These are phyloP conservation scores for Tilletiaria anomala DNA, from an alignment of 1,284 basidiomycete species.

Conservation along the genomic window DNA sequence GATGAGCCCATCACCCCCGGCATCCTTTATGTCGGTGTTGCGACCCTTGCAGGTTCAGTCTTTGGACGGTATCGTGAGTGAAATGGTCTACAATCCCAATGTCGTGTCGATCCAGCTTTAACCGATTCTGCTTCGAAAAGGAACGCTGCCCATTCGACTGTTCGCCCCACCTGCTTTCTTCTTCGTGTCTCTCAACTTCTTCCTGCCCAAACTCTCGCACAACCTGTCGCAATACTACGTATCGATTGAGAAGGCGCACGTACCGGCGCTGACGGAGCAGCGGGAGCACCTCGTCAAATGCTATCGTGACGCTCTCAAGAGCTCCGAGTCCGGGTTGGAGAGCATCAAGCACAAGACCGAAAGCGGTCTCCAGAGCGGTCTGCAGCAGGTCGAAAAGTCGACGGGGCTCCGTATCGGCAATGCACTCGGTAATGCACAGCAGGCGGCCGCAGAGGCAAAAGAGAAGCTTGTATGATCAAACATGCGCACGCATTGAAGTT, in stretches of 20 bases:
- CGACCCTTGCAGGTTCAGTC: slow-evolving; percentile 71
- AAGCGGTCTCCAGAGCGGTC: slow-evolving; percentile 10
- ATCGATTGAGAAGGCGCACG: slow-evolving; percentile 13
- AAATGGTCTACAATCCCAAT: not conserved
- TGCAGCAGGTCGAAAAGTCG: slow-evolving; percentile 19
- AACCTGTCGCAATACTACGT: slow-evolving; percentile 28
- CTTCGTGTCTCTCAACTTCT: slow-evolving; percentile 28
- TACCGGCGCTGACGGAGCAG: slow-evolving; percentile 14
- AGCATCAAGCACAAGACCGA: no score
- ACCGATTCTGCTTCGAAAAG: slow-evolving; percentile 1
- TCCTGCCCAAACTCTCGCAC: slow-evolving; percentile 30
- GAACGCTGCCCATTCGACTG: slow-evolving; percentile 31
- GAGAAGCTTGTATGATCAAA: no score
- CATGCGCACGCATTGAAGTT: no score
- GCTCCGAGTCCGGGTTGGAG: no score
- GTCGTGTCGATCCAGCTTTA: not conserved
- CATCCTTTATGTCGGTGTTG: slow-evolving; percentile 54
- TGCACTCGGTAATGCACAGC: slow-evolving; percentile 5
- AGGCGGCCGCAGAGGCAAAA: not conserved
- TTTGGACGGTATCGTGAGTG: slow-evolving; percentile 57
- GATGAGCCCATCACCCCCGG: slow-evolving; percentile 72
- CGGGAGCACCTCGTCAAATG: no score
- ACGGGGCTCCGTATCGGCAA: slow-evolving; percentile 23
- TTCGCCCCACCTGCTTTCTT: slow-evolving; percentile 28
- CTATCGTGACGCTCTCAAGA: no score